Evolutionary conservation across 1,284 basidiomycete genomes (phyloP), one percentile per base, ranked within the genome.

Genomic region (Malassezia brasiliensis): DNA sequence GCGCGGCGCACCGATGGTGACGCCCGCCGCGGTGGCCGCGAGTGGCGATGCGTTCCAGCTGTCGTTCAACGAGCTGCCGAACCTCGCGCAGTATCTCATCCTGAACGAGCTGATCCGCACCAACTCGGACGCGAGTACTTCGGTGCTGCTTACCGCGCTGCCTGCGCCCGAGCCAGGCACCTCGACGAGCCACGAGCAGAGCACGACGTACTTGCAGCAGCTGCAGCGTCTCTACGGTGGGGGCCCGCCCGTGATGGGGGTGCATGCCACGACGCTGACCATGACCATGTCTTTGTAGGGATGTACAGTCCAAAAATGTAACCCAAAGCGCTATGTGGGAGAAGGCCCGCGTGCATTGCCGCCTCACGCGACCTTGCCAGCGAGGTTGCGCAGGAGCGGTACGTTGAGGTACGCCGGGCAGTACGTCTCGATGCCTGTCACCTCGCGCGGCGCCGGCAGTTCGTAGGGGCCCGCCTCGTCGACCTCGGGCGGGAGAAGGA

Each of bases 401-500:
- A 73, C 72, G 20, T 61, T 57, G n/a, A 74, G 64, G 52, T 69
- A 74, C 2, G 70, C 67, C 10, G 72, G 72, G 45, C 66, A 68
- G 62, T 74, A 74, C 31, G 72, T 74, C 62, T 74, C 72, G 53
- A 74, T 74, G n/a, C 72, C 69, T 7, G 72, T 74, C 41, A 74
- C 72, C 39, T 73, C 67, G 14, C 72, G 52, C 17, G 72, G 70
- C 50, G 73, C 41, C 2, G 72, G 72, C 31, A 72, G 61, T 57
- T 74, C 72, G 58, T 72, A 74, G 15, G 70, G 70, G 15, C 72
- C 72, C 1, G 72, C 72, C 60, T 74, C 72, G 52, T 74, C 72
- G 34, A 74, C 71, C 55, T 74, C 72, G 20, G 72, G 72, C 25
- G 72, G 72, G 15, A 74, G 58, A 15, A 74, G 57, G 28, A 73